Conservation (phyloP, 2,329 filamentous ascomycete species). For the Pseudonectria buxi region DNA sequence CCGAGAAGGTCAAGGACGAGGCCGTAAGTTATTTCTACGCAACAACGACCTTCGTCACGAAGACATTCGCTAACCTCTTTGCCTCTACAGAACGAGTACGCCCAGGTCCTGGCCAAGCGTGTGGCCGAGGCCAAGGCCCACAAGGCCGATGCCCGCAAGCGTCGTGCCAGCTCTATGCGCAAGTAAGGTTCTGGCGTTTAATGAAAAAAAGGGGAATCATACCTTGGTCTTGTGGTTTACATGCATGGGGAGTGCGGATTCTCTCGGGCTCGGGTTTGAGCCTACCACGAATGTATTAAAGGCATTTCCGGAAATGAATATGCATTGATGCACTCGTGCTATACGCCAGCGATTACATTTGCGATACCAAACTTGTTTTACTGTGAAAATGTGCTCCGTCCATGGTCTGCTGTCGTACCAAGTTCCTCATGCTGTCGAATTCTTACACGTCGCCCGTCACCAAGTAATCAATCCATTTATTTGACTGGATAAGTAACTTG, state of each 20-base stretch:
- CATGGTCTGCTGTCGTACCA: no score
- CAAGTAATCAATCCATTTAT: no score
- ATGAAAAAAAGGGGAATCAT: constrained; percentile 29
- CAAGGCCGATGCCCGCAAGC: constrained; percentile 93
- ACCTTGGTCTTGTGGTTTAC: constrained; percentile 34
- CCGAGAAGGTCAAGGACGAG: constrained; percentile 97
- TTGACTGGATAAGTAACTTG: no score
- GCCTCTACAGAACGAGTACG: constrained; percentile 83
- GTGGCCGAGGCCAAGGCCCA: constrained; percentile 91
- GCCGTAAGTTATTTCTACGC: constrained; percentile 60
- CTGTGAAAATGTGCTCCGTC: no score
- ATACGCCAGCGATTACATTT: constrained; percentile 8
- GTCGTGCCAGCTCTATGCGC: constrained; percentile 90
- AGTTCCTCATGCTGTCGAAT: no score
- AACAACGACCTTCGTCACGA: not conserved
- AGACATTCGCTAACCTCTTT: constrained; percentile 29
- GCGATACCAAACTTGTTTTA: no score
- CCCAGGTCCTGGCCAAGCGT: constrained; percentile 92
- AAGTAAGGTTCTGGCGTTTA: constrained; percentile 55
- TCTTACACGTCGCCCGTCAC: no score
- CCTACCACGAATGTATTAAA: constrained; percentile 33
- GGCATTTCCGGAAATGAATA: constrained; percentile 30
- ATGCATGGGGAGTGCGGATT: constrained; percentile 36
- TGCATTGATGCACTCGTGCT: constrained; percentile 25
- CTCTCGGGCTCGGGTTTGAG: constrained; percentile 25